Base-by-base conservation (phyloP, 2,329 filamentous ascomycete species). In the Botrytis deweyae region DNA sequence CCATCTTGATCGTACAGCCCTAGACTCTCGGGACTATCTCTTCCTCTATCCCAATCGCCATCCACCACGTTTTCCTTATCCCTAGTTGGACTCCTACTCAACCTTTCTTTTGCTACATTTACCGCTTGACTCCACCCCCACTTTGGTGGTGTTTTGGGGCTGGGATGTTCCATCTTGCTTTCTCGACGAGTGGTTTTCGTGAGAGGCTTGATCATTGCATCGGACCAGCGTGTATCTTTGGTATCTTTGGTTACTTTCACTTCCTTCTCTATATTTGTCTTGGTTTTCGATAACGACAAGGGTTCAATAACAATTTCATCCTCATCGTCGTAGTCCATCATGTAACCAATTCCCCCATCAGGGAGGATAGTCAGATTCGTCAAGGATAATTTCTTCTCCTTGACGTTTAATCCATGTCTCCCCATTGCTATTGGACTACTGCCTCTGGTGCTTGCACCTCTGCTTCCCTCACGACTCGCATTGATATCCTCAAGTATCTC, bases 1-100 rank as follows among this genome's bases (percentile, higher is more conserved):
- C 78, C 78, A 29, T 76, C 74, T 46, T 78, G 70, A 74, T 80
- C 78, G 74, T 80, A 80, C 16, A 78, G 36, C 3, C 75, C 78
- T 4, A 77, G 44, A 68, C 78, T 78, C 22, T 63, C 68, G 5
- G 55, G 68, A n/a, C 68, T 62, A 46, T 38, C 55, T 36, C 68
- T 46, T 3, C 58, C 40, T 29, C 12, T 63, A n/a, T 46, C 20
- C 55, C 55, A 61, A 36, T 63, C 55, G 3, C 7, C 2, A 8
- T 38, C 55, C 8, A 38, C 8, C 14, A 16, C 16, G 12, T 69
- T 69, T n/a, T 69, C 49, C 8, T 69, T 69, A 59, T 69, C 66
- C 22, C 66, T 42, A 0, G 38, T 69, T 49, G 66, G 66, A 33
- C 66, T 69, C 9, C 66, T 42, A 22, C 33, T 58, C 16, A 58